Evolutionary conservation across 495 filamentous ascomycete genomes (phyloP), one percentile per base, ranked within the genome.

Genomic region (Penicillium arizonense): DNA sequence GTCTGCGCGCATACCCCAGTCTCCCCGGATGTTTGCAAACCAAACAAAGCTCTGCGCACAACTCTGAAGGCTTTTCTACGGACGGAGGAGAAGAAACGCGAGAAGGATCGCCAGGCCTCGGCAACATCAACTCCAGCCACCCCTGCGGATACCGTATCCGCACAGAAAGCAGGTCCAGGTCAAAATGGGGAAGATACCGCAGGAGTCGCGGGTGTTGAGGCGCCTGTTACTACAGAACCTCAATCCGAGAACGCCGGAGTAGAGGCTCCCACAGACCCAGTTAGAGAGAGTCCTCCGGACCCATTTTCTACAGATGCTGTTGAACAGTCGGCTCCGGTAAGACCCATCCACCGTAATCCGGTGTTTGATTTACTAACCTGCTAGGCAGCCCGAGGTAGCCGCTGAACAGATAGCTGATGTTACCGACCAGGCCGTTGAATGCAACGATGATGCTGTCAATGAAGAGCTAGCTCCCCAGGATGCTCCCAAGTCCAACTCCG

Each of bases 1-100:
- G 88, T 97, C 47, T 99, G 94, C 80, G 86, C 90, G 41, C 94
- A 99, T 61, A 82, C 82, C 20, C 94, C 94, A 0, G 78, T 97
- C 26, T 87, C 89, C 6, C 80, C 84, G 13, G 89, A 91, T 52
- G 85, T 93, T 56, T 96, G 91, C 77, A 92, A 87, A 56, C 83
- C 91, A 5, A 88, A 96, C 67, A 96, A 94, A 67, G 82, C 85
- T 28, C 77, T 97, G 12, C 85, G 94, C 50, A 90, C 86, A 2
- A 97, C 94, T 2, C 86, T 97, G 45, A 87, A 87, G 56, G 90
- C 91, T 3, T 97, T 95, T 59, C 71, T 99, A 21, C 82, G 87
- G 38, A 93, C 88, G 1, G 87, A 87, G 56, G 88, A 93, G 69
- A 96, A 95, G 77, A 96, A 95, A 52, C 74, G 81, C 48, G 78